Evolutionary conservation across 1,284 basidiomycete genomes (phyloP).

Genomic region (Malassezia furfur): DNA sequence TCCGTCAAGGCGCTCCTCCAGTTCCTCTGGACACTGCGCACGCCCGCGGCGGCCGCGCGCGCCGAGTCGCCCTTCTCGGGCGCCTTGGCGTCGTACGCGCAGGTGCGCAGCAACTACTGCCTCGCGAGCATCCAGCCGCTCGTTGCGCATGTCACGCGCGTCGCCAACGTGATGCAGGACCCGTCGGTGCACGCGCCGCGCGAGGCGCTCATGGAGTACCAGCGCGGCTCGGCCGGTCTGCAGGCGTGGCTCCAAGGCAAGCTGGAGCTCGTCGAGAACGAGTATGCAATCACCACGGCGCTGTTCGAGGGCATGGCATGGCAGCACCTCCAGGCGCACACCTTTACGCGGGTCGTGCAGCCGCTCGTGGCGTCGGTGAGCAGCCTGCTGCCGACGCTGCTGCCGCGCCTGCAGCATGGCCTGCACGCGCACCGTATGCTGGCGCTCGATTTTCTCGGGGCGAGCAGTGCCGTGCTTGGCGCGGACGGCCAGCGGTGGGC

Average conservation of each 20-base stretch:
- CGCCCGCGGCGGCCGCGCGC: neutral
- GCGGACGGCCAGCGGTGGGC: conserved; percentile 20
- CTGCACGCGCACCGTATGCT: conserved; percentile 34
- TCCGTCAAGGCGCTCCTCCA: conserved; percentile 23
- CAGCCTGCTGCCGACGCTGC: conserved; percentile 22
- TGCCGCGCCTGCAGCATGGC: conserved; percentile 26
- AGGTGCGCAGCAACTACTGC: conserved; percentile 9
- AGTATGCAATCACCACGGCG: conserved; percentile 24
- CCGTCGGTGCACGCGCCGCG: conserved; percentile 7
- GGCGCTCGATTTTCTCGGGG: conserved; percentile 26
- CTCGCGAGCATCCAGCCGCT: neutral
- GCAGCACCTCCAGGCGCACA: conserved; percentile 20
- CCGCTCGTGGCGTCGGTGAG: conserved; percentile 18
- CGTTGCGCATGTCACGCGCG: neutral
- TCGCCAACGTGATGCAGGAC: conserved; percentile 5
- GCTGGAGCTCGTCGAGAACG: conserved; percentile 32
- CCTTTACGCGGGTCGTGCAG: conserved; percentile 24
- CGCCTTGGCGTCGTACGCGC: conserved; percentile 4
- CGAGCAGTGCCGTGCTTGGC: conserved; percentile 20
- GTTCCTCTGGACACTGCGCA: conserved; percentile 11
- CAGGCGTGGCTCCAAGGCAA: conserved; percentile 28
- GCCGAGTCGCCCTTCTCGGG: neutral
- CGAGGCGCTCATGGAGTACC: conserved; percentile 14
- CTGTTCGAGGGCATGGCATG: conserved; percentile 24
- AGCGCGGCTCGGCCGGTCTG: conserved; percentile 20